Evolutionary conservation across 2,329 filamentous ascomycete species (phyloP), one percentile per base, ranked within the genome.

Genomic region (Cladosporium sp.): DNA sequence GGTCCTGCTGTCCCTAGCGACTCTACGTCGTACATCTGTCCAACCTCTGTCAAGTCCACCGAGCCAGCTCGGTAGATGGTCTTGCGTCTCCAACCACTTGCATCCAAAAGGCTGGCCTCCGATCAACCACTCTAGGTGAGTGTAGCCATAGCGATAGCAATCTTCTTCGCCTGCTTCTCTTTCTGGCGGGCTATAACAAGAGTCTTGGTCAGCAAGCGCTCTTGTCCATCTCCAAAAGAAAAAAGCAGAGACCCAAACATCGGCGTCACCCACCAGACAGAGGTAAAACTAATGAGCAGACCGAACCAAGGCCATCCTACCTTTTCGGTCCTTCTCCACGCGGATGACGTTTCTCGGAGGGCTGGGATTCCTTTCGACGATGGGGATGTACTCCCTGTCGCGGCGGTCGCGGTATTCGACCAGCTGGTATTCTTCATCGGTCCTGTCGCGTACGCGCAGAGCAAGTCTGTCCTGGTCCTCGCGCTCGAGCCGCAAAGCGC

Each of bases 311-410:
- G 86, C 84, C 85, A 94, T 86, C 89, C 87, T 94, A 95, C 92
- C 91, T 91, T 90, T 94, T 80, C 88, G 88, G 77, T 97, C 91
- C 80, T 89, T 91, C 77, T 91, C 89, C 67, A 96, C 85, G 66
- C 88, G 80, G 62, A 89, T 78, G 55, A 86, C 74, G 59, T 85
- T 82, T 51, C 80, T 75, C 37, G 74, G 73, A 20, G 69, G 69
- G 57, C 67, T 71, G 40, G 65, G 79, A 67, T 65, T 77, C 63
- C 70, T 63, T 80, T 74, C 70, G 28, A 68, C 68, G 56, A 76
- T 72, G 59, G 85, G 87, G 42, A 89, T 72, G 45, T 89, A 79
- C 34, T 90, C 86, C 55, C 85, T 82, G 25, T 60, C 50, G 50
- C 83, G 72, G 22, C 82, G 76, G 67, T 86, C 83, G 28, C 82